Conservation (phyloP, 2,329 filamentous ascomycete genomes). For the Leptodontidium sp. region DNA sequence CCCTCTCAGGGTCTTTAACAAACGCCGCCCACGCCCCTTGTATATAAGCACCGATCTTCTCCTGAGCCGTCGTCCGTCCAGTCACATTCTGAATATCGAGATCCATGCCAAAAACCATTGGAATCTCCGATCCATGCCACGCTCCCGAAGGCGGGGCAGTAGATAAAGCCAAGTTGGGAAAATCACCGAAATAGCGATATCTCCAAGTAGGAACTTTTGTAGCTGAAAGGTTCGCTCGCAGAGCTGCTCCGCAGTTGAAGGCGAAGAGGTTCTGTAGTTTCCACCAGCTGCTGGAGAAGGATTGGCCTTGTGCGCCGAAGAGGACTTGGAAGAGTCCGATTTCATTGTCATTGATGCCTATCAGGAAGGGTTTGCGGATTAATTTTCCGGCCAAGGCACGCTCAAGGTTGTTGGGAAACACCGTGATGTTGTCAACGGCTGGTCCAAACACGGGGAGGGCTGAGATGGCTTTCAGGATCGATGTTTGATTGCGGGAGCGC, state of each 20-base stretch:
- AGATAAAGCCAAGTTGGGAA: conserved; percentile 42
- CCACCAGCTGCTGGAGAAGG: conserved; percentile 15
- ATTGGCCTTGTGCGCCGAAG: not conserved
- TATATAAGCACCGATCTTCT: conserved; percentile 39
- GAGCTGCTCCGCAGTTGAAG: conserved; percentile 18
- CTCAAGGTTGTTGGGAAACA: conserved; percentile 54
- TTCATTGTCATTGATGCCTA: conserved; percentile 60
- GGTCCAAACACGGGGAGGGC: not conserved
- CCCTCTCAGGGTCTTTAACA: conserved; percentile 45
- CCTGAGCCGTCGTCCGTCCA: conserved; percentile 34
- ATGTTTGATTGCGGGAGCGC: not conserved
- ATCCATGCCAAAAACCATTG: conserved; percentile 17
- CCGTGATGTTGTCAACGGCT: conserved; percentile 50
- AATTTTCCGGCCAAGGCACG: conserved; percentile 54
- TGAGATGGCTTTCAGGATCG: conserved; percentile 8
- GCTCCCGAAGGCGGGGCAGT: conserved; percentile 38
- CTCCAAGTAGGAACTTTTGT: conserved; percentile 43
- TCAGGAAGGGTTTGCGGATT: conserved; percentile 54
- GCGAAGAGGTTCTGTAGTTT: conserved; percentile 7
- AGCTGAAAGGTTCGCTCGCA: conserved; percentile 4
- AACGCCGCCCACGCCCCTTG: conserved; percentile 47
- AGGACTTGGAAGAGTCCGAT: conserved; percentile 16
- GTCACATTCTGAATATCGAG: conserved; percentile 17
- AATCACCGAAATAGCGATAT: conserved; percentile 46
- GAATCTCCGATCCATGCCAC: conserved; percentile 41